Base-by-base conservation (phyloP, 1,284 basidiomycete species). In the Trametes hirsuta region DNA sequence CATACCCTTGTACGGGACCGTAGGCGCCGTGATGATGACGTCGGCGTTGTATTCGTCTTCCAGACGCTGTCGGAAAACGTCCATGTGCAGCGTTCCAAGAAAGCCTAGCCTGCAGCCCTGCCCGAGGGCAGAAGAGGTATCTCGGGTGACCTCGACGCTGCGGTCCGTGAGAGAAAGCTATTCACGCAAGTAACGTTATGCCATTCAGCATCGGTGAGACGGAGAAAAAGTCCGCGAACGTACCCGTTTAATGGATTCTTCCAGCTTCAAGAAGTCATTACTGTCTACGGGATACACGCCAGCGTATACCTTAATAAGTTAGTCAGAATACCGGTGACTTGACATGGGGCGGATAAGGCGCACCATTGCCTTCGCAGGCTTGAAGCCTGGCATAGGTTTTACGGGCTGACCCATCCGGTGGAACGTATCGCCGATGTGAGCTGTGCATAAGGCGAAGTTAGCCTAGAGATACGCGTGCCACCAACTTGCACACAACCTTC, bases 101-200 rank as follows among this genome's bases (percentile, higher is more conserved):
- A 99, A 98, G 0, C 97, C 97, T 6, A 99, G 84, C 46, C 97
- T 87, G 73, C 90, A 95, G 8, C 97, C 97, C 76, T 98, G 97
- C 1, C 97, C 97, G 5, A 99, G 82, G 10, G 97, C 97, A 14
- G 91, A 86, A 1, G 96, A 98, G 0, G 94, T 93, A 74, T 99
- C 97, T 49, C 93, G 83, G 68, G 94, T 91, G n/a, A 97, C 83
- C 8, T 94, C 91, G 10, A 99, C 94, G 72, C 91, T 93, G 49
- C 93, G 86, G 73, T 97, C 94, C 42, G 93, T 95, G 55, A 95
- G 79, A 6, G 88, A 91, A 25, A 95, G 82, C 91, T 94, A 63
- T 62, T 68, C 63, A 68, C 65, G 47, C 53, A 30, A 8, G 39
- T 34, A 53, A 44, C 46, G 59, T 54, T 10, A 34, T 57, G 36